Base-by-base conservation (phyloP, 768 basidiomycete genomes). In the Lentinus brumalis region DNA sequence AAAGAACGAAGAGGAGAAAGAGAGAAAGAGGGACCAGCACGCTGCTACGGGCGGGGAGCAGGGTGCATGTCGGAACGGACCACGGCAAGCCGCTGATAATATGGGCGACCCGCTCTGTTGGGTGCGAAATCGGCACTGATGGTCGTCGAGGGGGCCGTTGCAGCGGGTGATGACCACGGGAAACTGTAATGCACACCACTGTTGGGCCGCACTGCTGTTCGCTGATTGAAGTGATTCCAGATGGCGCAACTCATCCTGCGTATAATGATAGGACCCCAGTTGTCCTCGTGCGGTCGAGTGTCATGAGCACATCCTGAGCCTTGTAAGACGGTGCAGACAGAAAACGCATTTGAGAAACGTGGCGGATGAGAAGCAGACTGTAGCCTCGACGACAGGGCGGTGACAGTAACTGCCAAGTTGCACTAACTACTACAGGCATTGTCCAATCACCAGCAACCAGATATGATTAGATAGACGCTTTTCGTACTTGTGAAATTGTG, bases 131-230 rank as follows among this genome's bases (percentile, higher is more conserved):
- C 44, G 51, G 50, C 35, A 38, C 35, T 62, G 61, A 62, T 62
- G 61, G 61, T 62, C 51, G 61, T 62, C 61, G 35, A 51, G 61
- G 45, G n/a, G 61, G 60, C 45, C 55, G 60, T 61, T 53, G 60
- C 60, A 35, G 39, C 18, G 31, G 39, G 49, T 61, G 60, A 61
- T 61, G 60, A 41, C 16, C 30, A 35, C 40, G 31, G 59, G 46
- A 35, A 35, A 39, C 38, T 18, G 35, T 39, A 46, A 18, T 56
- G 54, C 35, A 29, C 55, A 56, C 50, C 50, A 39, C 15, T 46
- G 55, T 61, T 56, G 35, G 21, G 50, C 42, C 55, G 55, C 55
- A 52, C 49, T 4, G 54, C 42, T 30, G 44, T 57, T 39, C 14
- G 12, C 9, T 60, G 45, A 41, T 51, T n/a, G 35, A 6, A 35